Conservation (phyloP, 1,284 basidiomycete species). For the Gymnopus androsaceus region DNA sequence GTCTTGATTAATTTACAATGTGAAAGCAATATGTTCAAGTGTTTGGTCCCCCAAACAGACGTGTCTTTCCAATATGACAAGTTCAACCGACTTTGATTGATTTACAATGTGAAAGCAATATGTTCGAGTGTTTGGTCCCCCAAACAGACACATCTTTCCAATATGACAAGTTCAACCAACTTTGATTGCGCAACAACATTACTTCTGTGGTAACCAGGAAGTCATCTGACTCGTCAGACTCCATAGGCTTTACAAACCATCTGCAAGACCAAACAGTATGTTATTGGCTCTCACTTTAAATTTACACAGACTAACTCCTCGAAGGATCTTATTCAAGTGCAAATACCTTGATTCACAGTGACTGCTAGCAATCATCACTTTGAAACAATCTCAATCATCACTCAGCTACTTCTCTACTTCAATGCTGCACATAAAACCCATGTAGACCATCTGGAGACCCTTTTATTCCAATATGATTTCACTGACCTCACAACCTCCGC, state of each 20-base stretch:
- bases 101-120: constrained; percentile 75
- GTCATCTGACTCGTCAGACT: constrained; percentile 29
- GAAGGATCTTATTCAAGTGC: constrained; percentile 80
- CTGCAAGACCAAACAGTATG: constrained; percentile 79
- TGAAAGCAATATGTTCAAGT: constrained; percentile 83
- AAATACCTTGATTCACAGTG: constrained; percentile 87
- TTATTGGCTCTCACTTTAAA: constrained; percentile 9
- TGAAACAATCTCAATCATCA: too few species aligned
- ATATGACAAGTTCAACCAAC: constrained; percentile 94
- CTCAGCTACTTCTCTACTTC: constrained; percentile 84
- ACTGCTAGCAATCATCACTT: constrained; percentile 85
- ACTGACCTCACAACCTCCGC: constrained; percentile 74
- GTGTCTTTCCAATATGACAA: constrained; percentile 90
- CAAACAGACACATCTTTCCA: constrained; percentile 85
- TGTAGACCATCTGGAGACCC: constrained; percentile 77
- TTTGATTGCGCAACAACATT: constrained; percentile 78
- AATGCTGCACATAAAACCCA: constrained; percentile 83
- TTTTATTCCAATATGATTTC: constrained; percentile 91
- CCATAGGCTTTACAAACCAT: constrained; percentile 53
- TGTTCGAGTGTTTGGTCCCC: constrained; percentile 88
- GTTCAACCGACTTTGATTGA: constrained; percentile 90
- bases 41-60: constrained; percentile 87
- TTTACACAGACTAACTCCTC: neutral
- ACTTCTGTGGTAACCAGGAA: constrained; percentile 44
- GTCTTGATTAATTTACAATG: constrained; percentile 84